These are phyloP conservation scores for Letharia lupina DNA, from an alignment of 495 filamentous ascomycete species.

Conservation along the genomic window DNA sequence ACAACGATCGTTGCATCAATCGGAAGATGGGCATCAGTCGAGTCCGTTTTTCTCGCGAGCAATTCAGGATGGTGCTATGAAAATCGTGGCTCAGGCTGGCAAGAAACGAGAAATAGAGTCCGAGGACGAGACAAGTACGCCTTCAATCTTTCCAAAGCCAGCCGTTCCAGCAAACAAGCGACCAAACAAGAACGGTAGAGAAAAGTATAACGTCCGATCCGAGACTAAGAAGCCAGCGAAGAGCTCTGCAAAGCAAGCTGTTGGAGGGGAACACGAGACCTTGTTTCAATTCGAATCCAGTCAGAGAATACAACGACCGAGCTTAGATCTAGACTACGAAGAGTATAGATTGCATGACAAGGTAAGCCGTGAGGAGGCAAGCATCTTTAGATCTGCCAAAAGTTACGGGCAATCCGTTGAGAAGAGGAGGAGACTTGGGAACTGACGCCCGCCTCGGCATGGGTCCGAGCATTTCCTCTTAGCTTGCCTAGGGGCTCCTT, in stretches of 20 bases:
- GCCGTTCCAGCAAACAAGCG: not conserved
- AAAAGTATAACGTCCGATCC: not conserved
- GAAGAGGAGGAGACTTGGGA: slow-evolving; percentile 8
- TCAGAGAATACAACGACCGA: not conserved
- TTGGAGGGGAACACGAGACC: not conserved
- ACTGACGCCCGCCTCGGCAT: not conserved
- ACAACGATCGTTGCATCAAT: not conserved
- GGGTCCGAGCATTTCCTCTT: not conserved
- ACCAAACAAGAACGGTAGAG: not conserved
- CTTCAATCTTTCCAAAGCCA: not conserved
- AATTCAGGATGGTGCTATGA: not conserved
- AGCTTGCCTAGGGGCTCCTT: not conserved
- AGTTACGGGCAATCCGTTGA: not conserved
- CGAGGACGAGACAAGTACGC: not conserved
- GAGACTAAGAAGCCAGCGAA: not conserved
- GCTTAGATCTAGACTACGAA: slow-evolving; percentile 1
- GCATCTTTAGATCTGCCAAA: slow-evolving; percentile 9
- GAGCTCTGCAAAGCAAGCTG: not conserved
- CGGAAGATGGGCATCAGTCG: not conserved
- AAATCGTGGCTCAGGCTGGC: not conserved
- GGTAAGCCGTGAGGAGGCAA: slow-evolving; percentile 9
- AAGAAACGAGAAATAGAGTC: not conserved
- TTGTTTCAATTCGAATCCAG: no score
- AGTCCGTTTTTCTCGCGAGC: slow-evolving; percentile 5
- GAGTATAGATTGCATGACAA: not conserved